Base-by-base conservation (phyloP, 176 grass and related monocot species). In the Melocanna baccifera region DNA sequence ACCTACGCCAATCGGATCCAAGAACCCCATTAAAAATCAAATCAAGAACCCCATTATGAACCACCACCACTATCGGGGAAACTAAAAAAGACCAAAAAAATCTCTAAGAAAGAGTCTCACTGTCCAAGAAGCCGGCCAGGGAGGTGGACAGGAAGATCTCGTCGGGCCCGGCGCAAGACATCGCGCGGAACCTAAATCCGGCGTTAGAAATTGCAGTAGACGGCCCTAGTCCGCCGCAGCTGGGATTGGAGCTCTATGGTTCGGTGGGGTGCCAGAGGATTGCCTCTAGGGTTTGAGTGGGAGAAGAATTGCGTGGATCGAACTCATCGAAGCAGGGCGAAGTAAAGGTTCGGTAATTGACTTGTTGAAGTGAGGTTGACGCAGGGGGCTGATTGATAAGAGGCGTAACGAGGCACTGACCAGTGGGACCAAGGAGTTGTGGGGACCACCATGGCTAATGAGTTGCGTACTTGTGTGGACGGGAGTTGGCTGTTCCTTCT, bases 91-190 rank as follows among this genome's bases (percentile, higher is more conserved):
- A 14, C 6, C 0, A 48, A 48, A 23, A 12, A 47, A 62, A 71
- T 6, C 23, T 43, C 56, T 7, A n/a, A 48, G 7, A 9, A 42
- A 26, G 4, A 76, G 56, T 76, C 89, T 90, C 80, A 90, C 84
- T 90, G 68, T 90, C 89, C 14, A 90, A 75, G 84, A 90, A 90
- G 74, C 89, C 88, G 58, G 88, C 88, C 2, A 90, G 40, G 28
- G 88, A 90, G 66, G 88, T 90, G 39, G 88, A 90, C 58, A 90
- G 88, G 57, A 90, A 75, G 84, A 90, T 83, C 73, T 90, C 89
- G 68, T 90, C 89, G 68, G 89, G 68, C n/a, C 80, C 80, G 41
- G 89, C 79, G 84, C 80, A 90, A 41, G 89, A 90, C 89, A 87
- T 87, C 32, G 84, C 80, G 89, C 41, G 30, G 75, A 59, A 68